Conservation (phyloP, 805 yeast species). For the Grigorovia transvaalensis region DNA sequence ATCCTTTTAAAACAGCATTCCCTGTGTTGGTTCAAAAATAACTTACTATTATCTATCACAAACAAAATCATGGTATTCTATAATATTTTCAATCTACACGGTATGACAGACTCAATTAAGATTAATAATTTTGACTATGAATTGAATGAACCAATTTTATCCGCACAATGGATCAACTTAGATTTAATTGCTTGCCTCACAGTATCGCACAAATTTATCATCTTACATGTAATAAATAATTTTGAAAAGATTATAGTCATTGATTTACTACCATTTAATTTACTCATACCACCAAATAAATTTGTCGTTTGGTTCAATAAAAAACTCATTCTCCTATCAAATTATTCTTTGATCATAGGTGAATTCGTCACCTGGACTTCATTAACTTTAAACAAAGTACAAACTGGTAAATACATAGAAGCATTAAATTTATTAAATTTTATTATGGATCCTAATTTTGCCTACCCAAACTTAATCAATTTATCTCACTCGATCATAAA, state of each 20-base stretch:
- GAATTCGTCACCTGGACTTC: conserved; percentile 26
- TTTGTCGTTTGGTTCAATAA: conserved; percentile 14
- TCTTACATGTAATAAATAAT: conserved; percentile 9
- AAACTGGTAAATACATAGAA: conserved; percentile 19
- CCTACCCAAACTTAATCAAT: conserved; percentile 13
- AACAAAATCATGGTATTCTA: conserved; percentile 5
- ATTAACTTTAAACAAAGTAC: conserved; percentile 20
- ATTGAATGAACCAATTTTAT: conserved; percentile 12
- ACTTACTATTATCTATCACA: conserved; percentile 15
- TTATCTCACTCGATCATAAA: conserved; percentile 6
- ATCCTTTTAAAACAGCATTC: conserved; percentile 6
- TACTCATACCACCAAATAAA: conserved; percentile 20
- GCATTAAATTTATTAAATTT: conserved; percentile 19
- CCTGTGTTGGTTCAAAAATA: conserved; percentile 12
- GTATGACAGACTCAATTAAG: not conserved
- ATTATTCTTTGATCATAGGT: conserved; percentile 20
- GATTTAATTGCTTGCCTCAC: conserved; percentile 17
- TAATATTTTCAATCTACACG: not conserved
- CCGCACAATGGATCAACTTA: conserved; percentile 18
- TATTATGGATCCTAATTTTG: conserved; percentile 11
- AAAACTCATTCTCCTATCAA: conserved; percentile 17
- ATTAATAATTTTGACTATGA: not conserved
- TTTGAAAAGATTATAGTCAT: conserved; percentile 9
- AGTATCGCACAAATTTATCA: conserved; percentile 19
- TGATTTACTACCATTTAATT: conserved; percentile 19